phyloP scores from a whole-genome alignment of 225 moss, liverwort and hornwort species.

The Pleurozium schreberi region DNA sequence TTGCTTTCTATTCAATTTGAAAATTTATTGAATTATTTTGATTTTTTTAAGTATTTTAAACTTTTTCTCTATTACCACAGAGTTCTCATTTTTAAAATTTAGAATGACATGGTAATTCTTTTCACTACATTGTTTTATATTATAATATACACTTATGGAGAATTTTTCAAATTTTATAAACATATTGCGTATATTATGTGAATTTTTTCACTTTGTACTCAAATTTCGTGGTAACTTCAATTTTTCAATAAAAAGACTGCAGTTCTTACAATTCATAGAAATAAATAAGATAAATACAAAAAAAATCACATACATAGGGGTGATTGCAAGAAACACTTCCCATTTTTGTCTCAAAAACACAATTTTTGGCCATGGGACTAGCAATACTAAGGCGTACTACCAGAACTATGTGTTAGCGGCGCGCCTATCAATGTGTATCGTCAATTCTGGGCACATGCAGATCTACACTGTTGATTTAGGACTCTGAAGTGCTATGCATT shows the following conservation, averaged over 20 bases:
- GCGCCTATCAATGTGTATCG: too few species aligned
- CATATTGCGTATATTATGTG: too few species aligned
- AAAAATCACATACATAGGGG: too few species aligned
- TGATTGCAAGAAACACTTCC: too few species aligned
- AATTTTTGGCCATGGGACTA: too few species aligned
- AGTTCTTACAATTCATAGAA: too few species aligned
- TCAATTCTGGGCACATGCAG: too few species aligned
- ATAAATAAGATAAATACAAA: not conserved
- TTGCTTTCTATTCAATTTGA: not conserved
- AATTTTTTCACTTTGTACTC: not conserved
- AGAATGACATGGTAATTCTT: not conserved
- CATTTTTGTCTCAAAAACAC: too few species aligned
- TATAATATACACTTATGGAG: not conserved
- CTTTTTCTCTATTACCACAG: fast-evolving
- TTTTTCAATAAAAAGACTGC: not conserved
- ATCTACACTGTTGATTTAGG: too few species aligned
- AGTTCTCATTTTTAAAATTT: not conserved
- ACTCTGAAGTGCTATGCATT: too few species aligned
- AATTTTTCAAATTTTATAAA: not conserved
- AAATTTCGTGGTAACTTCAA: not conserved
- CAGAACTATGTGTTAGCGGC: too few species aligned
- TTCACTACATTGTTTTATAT: not conserved
- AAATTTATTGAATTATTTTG: not conserved
- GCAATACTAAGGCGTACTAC: too few species aligned
- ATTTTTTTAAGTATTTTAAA: not conserved